Base-by-base conservation (phyloP, 495 filamentous ascomycete species). In the Penicillium waksmanii region DNA sequence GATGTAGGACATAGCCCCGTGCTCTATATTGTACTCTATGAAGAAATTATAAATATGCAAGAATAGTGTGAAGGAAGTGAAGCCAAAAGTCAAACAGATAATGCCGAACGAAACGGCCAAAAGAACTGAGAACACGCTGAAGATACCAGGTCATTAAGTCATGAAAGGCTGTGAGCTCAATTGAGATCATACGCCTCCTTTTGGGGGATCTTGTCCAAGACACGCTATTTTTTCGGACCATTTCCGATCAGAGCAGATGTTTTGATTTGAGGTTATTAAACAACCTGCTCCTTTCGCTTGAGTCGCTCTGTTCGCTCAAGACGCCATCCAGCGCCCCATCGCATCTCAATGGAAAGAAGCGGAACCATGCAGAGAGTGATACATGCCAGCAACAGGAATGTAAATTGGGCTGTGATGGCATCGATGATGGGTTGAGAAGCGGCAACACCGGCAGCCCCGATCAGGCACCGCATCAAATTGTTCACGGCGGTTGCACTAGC, bases 401-500 rank as follows among this genome's bases (percentile, higher is more conserved):
- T 77, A 75, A 80, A 88, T 1, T 84, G 82, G 4, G 76, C 65
- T 2, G 85, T 86, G 58, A 91, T 77, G 0, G 71, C 78, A 44
- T 85, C 71, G 38, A 88, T 84, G 72, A 92, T 84, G 6, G 85
- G 84, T 48, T 84, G 77, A 27, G 89, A 82, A 10, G 80, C 76
- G 5, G 84, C 88, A 12, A 85, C 86, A 25, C 84, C 84, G 0
- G 73, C 88, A 3, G 89, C 89, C 13, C 88, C 89, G 12, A 92
- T 67, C 27, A 87, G 60, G 64, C 88, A 92, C 19, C 89, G 70
- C 25, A 85, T 84, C 42, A 93, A 67, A 63, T 93, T 92, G 65
- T 89, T 89, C 8, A 87, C 84, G 0, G 89, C 89, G 0, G 87
- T 87, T 0, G 87, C 88, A 10, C 88, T 86, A 0, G 83, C 84